Base-by-base conservation (phyloP, 805 yeast species). In the Metschnikowia santaceciliae region DNA sequence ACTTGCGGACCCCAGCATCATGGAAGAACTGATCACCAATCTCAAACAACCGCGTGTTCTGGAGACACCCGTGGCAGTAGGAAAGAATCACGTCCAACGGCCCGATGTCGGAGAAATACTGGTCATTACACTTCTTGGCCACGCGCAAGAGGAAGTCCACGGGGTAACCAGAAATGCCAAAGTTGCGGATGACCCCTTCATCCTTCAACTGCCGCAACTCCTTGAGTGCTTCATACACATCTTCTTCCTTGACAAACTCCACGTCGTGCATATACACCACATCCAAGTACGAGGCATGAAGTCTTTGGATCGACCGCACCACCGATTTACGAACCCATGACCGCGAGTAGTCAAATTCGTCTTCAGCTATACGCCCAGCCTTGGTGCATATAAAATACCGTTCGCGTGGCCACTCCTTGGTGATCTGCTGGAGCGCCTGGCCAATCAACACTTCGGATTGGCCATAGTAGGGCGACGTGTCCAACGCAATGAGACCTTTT, bases 381-480 rank as follows among this genome's bases (percentile, higher is more conserved):
- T 91, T 91, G 22, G 97, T 88, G 60, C 90, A 84, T 23, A 92
- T 74, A 58, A 76, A 83, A 64, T 86, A 86, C 17, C 73, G 62
- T 4, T 83, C 84, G 52, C 98, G 76, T 0, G 82, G 75, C 59
- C 75, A 66, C 22, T 67, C 64, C 37, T 49, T 44, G 23, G 33
- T 36, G 33, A 68, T 46, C 17, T 59, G 37, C 30, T 35, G 35
- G 56, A 91, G 69, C 0, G 90, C 92, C 14, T 74, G 54, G 1
- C 98, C 97, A 5, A 88, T 63, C 13, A 91, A 56, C 17, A 68
- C 74, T 62, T 91, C 98, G 4, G 96, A 87, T 0, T 89, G 89
- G 0, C 97, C 97, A 64, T 91, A 91, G 69, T 88, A 90, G 3
- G 97, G 97, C 0, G 97, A 88, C 0, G 97, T 90, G 63, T 91